Base-by-base conservation (phyloP, 73 alveolate genomes). In the Paramecium pentaurelia region DNA sequence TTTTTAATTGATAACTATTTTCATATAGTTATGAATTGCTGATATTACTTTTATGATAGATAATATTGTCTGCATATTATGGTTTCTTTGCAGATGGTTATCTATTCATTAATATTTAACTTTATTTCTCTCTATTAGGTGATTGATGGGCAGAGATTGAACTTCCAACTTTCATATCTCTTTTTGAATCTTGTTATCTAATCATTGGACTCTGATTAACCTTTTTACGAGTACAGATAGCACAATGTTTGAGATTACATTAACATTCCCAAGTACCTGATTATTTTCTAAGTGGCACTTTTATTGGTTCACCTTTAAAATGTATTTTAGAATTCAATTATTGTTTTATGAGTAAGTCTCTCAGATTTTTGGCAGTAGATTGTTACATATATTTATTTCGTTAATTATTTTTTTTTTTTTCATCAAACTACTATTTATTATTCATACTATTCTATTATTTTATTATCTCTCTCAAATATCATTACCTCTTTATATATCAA, bases 61-160 rank as follows among this genome's bases (percentile, higher is more conserved):
- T 32, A 3, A 32, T 36, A 36, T 75, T 75, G 4, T 75, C 60
- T 80, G 42, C 77, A 44, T 45, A 80, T n/a, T 9, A 16, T 32
- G 88, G 77, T 80, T 25, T 80, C 38, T 80, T 80, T 3, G 47
- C 91, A 10, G 47, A 32, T 45, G 87, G 47, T 38, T 73, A 25
- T 11, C 58, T 27, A 80, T 47, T 49, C 70, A 32, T 38, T 45
- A 32, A 44, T 1, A 80, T 18, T 28, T 80, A 18, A 45, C 38
- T 38, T 49, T 80, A 12, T 49, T 80, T 80, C 16, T 80, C 91
- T 14, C 91, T 40, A 47, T 80, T 80, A 11, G 91, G 91, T 16
- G 91, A 80, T 49, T 80, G 34, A 49, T 80, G 91, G n/a, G 91
- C 91, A 8, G 91, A 80, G 1, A 80, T 80, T 11, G 91, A 80